These are phyloP conservation scores for Funneliformis geosporum DNA, from an alignment of 192 early-diverging fungal species.

Conservation along the genomic window DNA sequence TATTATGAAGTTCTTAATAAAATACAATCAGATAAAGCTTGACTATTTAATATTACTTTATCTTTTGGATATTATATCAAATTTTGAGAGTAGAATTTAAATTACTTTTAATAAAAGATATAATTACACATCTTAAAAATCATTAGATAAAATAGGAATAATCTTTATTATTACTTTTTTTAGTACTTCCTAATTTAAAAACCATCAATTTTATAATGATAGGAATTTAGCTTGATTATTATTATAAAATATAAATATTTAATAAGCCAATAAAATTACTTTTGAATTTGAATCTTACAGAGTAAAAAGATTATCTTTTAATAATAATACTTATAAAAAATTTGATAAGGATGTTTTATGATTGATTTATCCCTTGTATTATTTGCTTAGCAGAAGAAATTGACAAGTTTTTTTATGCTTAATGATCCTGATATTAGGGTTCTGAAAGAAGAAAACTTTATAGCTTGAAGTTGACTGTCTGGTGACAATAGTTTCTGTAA, in stretches of 20 bases:
- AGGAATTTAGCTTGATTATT: constrained; percentile 16
- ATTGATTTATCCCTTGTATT: no score
- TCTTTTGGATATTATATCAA: constrained; percentile 2
- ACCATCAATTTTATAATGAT: constrained; percentile 11
- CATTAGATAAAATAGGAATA: constrained; percentile 7
- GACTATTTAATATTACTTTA: background rate
- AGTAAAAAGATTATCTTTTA: constrained; percentile 20
- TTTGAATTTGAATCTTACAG: constrained; percentile 11
- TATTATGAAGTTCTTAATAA: constrained; percentile 11
- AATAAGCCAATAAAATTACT: background rate
- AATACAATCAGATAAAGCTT: constrained; percentile 17
- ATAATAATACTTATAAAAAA: constrained; percentile 14
- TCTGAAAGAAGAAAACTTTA: no score
- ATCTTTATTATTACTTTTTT: constrained; percentile 12
- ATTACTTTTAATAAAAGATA: background rate
- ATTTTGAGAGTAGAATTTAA: constrained; percentile 5
- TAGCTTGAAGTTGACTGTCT: no score
- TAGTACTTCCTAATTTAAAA: background rate
- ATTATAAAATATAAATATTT: constrained; percentile 11
- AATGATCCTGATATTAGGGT: no score
- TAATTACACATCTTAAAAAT: background rate
- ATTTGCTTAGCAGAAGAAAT: no score
- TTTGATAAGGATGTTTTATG: constrained; percentile 8
- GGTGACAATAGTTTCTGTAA: no score
- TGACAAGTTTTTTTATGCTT: no score